Evolutionary conservation across 192 early-diverging fungal genomes (phyloP).

Genomic region (Nowakowskiella sp.): DNA sequence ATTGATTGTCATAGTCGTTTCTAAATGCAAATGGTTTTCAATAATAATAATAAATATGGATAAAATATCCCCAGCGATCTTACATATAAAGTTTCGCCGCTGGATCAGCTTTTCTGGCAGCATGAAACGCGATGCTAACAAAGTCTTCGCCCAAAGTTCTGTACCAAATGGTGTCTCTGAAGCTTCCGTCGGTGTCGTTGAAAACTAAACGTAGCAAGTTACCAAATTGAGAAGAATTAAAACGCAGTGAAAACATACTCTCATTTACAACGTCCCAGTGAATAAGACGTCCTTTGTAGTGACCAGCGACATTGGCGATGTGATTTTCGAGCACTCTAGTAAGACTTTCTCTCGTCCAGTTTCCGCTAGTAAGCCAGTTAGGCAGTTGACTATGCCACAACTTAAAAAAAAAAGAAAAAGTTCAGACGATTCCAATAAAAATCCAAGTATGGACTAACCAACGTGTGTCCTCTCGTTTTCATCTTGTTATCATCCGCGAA

Average conservation of each 20-base stretch:
- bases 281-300: background rate
- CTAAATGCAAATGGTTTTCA: too few species aligned
- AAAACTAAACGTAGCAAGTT: too few species aligned
- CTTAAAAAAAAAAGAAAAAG: background rate
- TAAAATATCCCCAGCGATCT: too few species aligned
- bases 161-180: conserved; percentile 17
- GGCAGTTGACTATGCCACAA: background rate
- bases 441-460: conserved; percentile 1
- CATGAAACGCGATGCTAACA: conserved; percentile 16
- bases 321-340: conserved; percentile 10
- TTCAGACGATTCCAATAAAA: background rate
- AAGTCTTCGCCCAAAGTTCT: conserved; percentile 12
- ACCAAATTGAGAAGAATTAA: too few species aligned
- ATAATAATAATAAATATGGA: too few species aligned
- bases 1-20: conserved; percentile 25
- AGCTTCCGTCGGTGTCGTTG: conserved; percentile 20
- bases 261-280: conserved; percentile 2
- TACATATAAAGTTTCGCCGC: conserved; percentile 26
- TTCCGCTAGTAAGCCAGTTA: background rate
- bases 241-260: conserved; percentile 1
- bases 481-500: conserved; percentile 12
- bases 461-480: conserved; percentile 12
- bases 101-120: conserved; percentile 19
- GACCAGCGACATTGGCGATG: conserved; percentile 3
- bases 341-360: conserved; percentile 4